Base-by-base conservation (phyloP, 352 stramenopile genomes). In the Albugo candida region DNA sequence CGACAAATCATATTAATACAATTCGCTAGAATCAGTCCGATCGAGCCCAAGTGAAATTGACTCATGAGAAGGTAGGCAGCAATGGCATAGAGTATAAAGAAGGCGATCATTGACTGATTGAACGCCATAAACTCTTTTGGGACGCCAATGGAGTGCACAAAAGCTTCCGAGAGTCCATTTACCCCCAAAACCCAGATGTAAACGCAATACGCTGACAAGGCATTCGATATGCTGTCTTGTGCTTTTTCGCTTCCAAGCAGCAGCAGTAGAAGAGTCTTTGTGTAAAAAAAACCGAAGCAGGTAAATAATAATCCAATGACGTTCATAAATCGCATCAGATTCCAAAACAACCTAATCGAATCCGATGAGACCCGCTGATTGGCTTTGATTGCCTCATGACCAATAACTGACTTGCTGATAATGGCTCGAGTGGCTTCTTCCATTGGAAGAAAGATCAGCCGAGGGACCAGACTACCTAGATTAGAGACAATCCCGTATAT, bases 121-220 rank as follows among this genome's bases (percentile, higher is more conserved):
- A 93, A 64, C 14, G 52, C 61, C 66, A 84, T 84, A 38, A 92
- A 56, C 45, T 86, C 56, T 12, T 60, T 41, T 19, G 83, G 65
- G 39, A 79, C 51, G 11, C 70, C 77, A 16, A 89, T 70, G 2
- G 81, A 86, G 56, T 97, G 93, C 1, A 97, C 89, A 62, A 97
- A 97, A 2, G 91, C 88, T 73, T 98, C 93, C 51, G 81, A 95
- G 49, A 96, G 92, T 4, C 93, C 93, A 61, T 98, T 98, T 24
- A 96, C 54, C 1, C 84, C 87, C 12, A 98, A 55, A 45, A 97
- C 96, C 24, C 83, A 75, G 17, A 97, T 96, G 61, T 97, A 97
- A 4, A 93, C 52, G 60, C 92, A 98, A 51, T 95, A 95, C 24
- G 71, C 55, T 19, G 64, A 58, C 37, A 93, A 55, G 2, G 76